Evolutionary conservation across 2,329 filamentous ascomycete species (phyloP).

Genomic region (Alternaria brassicae): DNA sequence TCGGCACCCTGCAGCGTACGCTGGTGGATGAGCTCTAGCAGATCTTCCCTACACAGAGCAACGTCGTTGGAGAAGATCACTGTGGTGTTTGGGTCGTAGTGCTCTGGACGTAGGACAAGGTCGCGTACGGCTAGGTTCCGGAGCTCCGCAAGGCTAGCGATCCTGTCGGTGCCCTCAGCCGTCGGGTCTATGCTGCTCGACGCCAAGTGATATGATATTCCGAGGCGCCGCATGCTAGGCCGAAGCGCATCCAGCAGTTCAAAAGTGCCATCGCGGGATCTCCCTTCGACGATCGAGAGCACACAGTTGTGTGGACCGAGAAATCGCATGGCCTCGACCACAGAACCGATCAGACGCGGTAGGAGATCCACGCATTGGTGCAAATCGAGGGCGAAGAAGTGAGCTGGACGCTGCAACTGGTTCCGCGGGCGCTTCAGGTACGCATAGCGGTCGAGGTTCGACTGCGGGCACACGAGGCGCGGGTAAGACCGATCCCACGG

Average conservation of each 20-base stretch:
- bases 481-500: constrained; percentile 19
- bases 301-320: constrained; percentile 61
- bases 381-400: constrained; percentile 63
- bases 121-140: constrained; percentile 63
- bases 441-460: constrained; percentile 24
- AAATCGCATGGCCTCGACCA: constrained; percentile 59
- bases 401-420: constrained; percentile 17
- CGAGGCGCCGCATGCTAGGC: constrained; percentile 46
- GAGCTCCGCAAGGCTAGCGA: constrained; percentile 58
- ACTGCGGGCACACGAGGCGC: constrained; percentile 28
- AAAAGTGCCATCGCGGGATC: constrained; percentile 62
- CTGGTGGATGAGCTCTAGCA: constrained; percentile 64
- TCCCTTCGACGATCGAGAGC: constrained; percentile 64
- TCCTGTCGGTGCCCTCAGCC: constrained; percentile 48
- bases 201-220: constrained; percentile 54
- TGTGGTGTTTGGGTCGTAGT: constrained; percentile 95
- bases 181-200: constrained; percentile 56
- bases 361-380: constrained; percentile 56
- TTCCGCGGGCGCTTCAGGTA: constrained; percentile 18
- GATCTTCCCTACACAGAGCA: constrained; percentile 55
- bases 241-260: constrained; percentile 58
- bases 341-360: constrained; percentile 60
- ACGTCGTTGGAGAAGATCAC: constrained; percentile 90
- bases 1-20: constrained; percentile 56
- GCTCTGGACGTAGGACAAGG: constrained; percentile 67